phyloP scores from a whole-genome alignment of 129 eudicot species.

The Flaveria sonorensis region DNA sequence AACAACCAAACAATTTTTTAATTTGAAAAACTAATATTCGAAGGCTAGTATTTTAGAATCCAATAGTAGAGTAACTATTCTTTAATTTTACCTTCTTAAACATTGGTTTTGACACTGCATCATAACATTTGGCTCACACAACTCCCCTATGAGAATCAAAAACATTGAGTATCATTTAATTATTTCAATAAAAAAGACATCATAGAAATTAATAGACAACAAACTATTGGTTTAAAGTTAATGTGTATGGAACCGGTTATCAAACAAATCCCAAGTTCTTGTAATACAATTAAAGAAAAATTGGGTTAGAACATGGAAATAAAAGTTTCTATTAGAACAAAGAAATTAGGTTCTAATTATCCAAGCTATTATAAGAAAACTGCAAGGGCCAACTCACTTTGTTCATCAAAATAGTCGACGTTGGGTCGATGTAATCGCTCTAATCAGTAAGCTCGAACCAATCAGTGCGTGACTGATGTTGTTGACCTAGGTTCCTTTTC shows the following conservation, averaged over 20 bases:
- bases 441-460: slow-evolving; percentile 82
- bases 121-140: slow-evolving; percentile 54
- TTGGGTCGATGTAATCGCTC: slow-evolving; percentile 61
- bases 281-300: background rate
- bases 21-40: background rate
- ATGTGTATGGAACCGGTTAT: background rate
- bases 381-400: slow-evolving; percentile 22
- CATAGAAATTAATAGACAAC: too few relatives aligned
- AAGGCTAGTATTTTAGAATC: too few relatives aligned
- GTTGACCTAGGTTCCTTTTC: too few relatives aligned
- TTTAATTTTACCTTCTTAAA: slow-evolving; percentile 59
- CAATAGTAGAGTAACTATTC: slow-evolving; percentile 26
- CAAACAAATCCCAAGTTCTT: background rate
- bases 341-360: background rate
- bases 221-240: background rate
- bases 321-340: background rate
- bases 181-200: too few relatives aligned
- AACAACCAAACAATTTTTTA: background rate
- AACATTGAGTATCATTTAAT: slow-evolving; percentile 14
- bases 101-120: slow-evolving; percentile 68
- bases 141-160: background rate
- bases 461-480: too few relatives aligned
- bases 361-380: background rate
- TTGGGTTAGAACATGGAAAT: background rate
- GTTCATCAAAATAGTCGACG: slow-evolving; percentile 15